phyloP scores from a whole-genome alignment of 192 early-diverging fungal species.

The Gamsiella multidivaricata region DNA sequence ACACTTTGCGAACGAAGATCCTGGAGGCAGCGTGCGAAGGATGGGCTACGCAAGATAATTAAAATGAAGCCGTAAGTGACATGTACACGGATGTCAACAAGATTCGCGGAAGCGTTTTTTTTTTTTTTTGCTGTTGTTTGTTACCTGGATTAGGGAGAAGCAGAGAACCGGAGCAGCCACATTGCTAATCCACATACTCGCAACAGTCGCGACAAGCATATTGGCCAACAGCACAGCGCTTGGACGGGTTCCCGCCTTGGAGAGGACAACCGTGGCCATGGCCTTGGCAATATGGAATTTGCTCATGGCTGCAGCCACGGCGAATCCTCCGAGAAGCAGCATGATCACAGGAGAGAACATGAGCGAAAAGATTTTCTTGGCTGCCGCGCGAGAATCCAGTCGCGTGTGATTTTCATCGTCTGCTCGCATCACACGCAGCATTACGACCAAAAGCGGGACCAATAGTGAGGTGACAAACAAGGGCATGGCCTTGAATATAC shows the following conservation, averaged over 20 bases:
- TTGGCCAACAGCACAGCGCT: slow-evolving; percentile 87
- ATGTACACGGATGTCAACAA: neutral
- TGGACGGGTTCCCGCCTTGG: slow-evolving; percentile 89
- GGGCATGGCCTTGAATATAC: slow-evolving; percentile 74
- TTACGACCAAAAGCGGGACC: slow-evolving; percentile 87
- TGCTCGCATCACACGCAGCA: slow-evolving; percentile 85
- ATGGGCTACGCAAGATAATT: too few relatives aligned
- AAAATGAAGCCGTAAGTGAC: neutral
- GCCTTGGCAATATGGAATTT: slow-evolving; percentile 96
- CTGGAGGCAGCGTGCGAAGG: slow-evolving; percentile 86
- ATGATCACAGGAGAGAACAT: slow-evolving; percentile 98
- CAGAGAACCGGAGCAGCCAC: slow-evolving; percentile 97
- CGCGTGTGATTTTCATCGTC: slow-evolving; percentile 64
- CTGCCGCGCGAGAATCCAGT: slow-evolving; percentile 77
- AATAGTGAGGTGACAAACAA: slow-evolving; percentile 91
- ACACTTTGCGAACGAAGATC: slow-evolving; percentile 83
- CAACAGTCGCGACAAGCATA: slow-evolving; percentile 96
- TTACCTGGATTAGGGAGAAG: slow-evolving; percentile 88
- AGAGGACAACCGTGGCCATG: slow-evolving; percentile 87
- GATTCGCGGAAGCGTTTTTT: neutral
- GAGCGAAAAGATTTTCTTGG: slow-evolving; percentile 87
- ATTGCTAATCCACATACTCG: slow-evolving; percentile 98
- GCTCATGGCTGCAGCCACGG: slow-evolving; percentile 93
- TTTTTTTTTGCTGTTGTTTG: neutral
- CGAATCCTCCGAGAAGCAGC: slow-evolving; percentile 94